phyloP scores from a whole-genome alignment of 305 asterid genomes.

The Solanum chacoense region DNA sequence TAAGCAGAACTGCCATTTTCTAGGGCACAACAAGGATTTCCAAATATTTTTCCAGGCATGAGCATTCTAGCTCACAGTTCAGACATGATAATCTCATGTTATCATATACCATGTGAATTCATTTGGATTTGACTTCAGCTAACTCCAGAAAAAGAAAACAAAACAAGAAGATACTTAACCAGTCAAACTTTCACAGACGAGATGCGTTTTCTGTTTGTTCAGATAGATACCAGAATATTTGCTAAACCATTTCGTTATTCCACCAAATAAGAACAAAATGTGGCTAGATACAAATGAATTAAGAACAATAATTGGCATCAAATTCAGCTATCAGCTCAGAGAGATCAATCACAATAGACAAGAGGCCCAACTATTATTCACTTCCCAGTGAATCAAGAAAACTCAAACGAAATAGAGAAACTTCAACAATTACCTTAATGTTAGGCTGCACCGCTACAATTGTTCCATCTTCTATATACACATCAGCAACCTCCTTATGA shows the following conservation, averaged over 20 bases:
- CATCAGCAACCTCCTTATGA: slow-evolving; percentile 78
- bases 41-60: background rate
- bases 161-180: background rate
- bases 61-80: background rate
- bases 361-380: background rate
- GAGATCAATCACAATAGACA: background rate
- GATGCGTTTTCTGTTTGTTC: background rate
- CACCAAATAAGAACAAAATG: background rate
- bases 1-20: background rate
- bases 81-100: background rate
- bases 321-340: slow-evolving; percentile 1
- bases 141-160: background rate
- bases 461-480: slow-evolving; percentile 72
- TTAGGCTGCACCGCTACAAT: slow-evolving; percentile 51
- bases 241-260: background rate
- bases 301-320: background rate
- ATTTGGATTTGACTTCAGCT: background rate
- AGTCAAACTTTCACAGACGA: background rate
- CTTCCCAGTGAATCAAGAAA: background rate
- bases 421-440: slow-evolving; percentile 30
- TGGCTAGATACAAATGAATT: background rate
- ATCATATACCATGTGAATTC: background rate
- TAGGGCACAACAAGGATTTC: background rate
- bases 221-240: background rate
- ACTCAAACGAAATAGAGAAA: background rate